These are phyloP conservation scores for Phytophthora pistaciae DNA, from an alignment of 352 stramenopile genomes.

Conservation along the genomic window DNA sequence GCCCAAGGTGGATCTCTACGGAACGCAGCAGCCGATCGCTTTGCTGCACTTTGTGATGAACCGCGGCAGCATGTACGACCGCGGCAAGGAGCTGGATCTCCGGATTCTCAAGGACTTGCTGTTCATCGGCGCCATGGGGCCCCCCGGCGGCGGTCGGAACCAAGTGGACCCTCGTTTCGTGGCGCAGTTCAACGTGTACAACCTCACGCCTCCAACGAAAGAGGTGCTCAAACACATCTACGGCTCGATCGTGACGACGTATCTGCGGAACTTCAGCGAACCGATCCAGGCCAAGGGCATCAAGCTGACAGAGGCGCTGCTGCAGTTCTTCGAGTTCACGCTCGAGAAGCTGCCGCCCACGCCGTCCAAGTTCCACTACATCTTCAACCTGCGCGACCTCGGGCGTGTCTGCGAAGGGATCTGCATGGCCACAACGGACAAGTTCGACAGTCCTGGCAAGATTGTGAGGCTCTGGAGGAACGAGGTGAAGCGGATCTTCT, in stretches of 20 bases:
- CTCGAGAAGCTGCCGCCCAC: conserved; percentile 93
- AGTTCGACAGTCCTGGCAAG: conserved; percentile 66
- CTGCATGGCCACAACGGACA: conserved; percentile 94
- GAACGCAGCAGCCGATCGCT: conserved; percentile 96
- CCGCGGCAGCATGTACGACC: conserved; percentile 93
- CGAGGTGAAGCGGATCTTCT: conserved; percentile 94
- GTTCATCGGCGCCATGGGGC: conserved; percentile 96
- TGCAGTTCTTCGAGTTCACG: conserved; percentile 93
- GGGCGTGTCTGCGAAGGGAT: conserved; percentile 95
- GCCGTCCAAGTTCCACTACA: conserved; percentile 97
- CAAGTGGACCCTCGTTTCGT: conserved; percentile 95
- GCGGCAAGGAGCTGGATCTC: conserved; percentile 95
- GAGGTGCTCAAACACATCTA: conserved; percentile 95
- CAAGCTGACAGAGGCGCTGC: conserved; percentile 88
- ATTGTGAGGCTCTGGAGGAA: conserved; percentile 95
- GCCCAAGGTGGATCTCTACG: conserved; percentile 96
- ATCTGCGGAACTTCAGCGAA: conserved; percentile 91
- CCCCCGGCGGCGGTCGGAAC: conserved; percentile 94
- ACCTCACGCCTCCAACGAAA: conserved; percentile 92
- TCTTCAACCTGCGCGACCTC: conserved; percentile 97
- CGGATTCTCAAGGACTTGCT: conserved; percentile 94
- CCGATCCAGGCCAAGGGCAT: conserved; percentile 76
- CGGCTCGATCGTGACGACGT: conserved; percentile 92
- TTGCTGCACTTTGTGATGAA: conserved; percentile 95
- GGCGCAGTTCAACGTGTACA: conserved; percentile 97